phyloP scores from a whole-genome alignment of 257 asterid species.

The Parsonsia alboflavescens region DNA sequence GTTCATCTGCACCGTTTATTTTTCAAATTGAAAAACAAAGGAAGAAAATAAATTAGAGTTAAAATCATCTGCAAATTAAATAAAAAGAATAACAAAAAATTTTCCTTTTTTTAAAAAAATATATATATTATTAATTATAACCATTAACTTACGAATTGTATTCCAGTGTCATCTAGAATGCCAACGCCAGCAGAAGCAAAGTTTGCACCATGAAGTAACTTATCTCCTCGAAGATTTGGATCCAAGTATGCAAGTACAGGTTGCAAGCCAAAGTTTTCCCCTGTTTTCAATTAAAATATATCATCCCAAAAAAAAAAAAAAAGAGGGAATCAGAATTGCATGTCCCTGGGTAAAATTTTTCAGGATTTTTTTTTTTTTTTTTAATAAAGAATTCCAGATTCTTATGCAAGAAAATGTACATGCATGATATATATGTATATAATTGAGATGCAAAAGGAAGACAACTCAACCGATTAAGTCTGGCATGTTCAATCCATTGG shows the following conservation, averaged over 20 bases:
- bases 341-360: too few relatives aligned
- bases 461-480: conserved; percentile 53
- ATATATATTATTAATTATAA: too few relatives aligned
- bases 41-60: too few relatives aligned
- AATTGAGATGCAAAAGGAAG: not conserved
- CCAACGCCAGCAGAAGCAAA: conserved; percentile 96
- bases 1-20: conserved; percentile 42
- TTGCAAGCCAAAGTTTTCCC: conserved; percentile 64
- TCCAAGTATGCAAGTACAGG: conserved; percentile 58
- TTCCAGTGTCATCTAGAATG: conserved; percentile 75
- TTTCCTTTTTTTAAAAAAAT: too few relatives aligned
- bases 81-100: too few relatives aligned
- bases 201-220: conserved; percentile 71
- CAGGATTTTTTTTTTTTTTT: too few relatives aligned
- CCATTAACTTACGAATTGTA: conserved; percentile 57
- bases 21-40: not conserved
- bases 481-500: conserved; percentile 68
- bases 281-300: conserved; percentile 30
- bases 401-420: not conserved
- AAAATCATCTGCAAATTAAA: too few relatives aligned
- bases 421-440: too few relatives aligned
- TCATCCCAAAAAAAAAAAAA: not conserved
- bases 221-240: conserved; percentile 49
- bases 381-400: too few relatives aligned
- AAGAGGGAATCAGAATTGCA: too few relatives aligned